A percentile compares a stretch with the other conserved stretches of the same genome.
These are phyloP conservation scores for Dothistroma septosporum DNA, from an alignment of 2,329 filamentous ascomycete genomes.

Conservation along the genomic window DNA sequence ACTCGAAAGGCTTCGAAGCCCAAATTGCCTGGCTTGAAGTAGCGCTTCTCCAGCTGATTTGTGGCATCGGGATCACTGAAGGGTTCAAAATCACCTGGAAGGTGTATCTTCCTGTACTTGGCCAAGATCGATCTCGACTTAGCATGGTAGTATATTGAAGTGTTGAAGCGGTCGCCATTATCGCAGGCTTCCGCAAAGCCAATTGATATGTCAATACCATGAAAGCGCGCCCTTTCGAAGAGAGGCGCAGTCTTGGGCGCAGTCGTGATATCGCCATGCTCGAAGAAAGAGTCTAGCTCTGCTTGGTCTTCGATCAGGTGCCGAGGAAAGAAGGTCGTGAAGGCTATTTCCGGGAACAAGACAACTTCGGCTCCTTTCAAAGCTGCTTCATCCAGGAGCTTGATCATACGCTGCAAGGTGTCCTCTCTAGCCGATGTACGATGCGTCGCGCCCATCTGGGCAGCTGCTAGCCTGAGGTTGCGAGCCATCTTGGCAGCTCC, in stretches of 20 bases:
- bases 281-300: constrained; percentile 49
- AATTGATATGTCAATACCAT: constrained; percentile 49
- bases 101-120: constrained; percentile 54
- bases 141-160: constrained; percentile 49
- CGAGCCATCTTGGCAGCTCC: constrained; percentile 32
- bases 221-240: constrained; percentile 45
- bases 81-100: constrained; percentile 50
- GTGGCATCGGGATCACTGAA: constrained; percentile 44
- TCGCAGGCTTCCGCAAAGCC: constrained; percentile 49
- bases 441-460: constrained; percentile 50
- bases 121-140: constrained; percentile 39
- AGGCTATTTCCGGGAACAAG: constrained; percentile 51
- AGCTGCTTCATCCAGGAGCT: constrained; percentile 45
- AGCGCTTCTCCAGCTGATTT: constrained; percentile 52
- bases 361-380: constrained; percentile 45
- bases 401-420: constrained; percentile 47
- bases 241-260: constrained; percentile 45
- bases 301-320: constrained; percentile 44
- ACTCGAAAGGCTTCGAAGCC: constrained; percentile 52
- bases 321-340: constrained; percentile 55
- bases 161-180: constrained; percentile 47
- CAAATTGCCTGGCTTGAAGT: constrained; percentile 50
- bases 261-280: constrained; percentile 41
- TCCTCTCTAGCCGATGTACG: constrained; percentile 38
- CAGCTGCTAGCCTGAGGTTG: constrained; percentile 46